A percentile compares a stretch with the other conserved stretches of the same genome.
Evolutionary conservation across 495 filamentous ascomycete genomes (phyloP).

Genomic region (Aspergillus incahuasiensis): DNA sequence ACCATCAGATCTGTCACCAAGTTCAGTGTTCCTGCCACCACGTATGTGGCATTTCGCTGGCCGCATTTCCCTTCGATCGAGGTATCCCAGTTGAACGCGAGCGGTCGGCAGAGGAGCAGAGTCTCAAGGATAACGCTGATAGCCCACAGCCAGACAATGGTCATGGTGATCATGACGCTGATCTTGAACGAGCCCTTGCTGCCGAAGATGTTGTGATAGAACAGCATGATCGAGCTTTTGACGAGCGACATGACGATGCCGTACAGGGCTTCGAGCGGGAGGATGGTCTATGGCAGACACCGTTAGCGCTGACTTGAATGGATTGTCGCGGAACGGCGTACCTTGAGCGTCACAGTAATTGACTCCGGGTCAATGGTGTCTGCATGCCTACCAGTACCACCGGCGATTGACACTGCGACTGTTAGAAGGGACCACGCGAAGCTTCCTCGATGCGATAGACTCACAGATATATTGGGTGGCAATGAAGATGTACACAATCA

Average conservation of each 20-base stretch:
- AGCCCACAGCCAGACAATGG: constrained; percentile 15
- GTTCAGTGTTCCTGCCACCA: constrained; percentile 43
- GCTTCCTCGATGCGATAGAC: too few relatives aligned
- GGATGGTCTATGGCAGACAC: background rate
- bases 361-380: background rate
- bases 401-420: background rate
- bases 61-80: constrained; percentile 44
- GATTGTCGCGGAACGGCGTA: background rate
- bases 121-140: constrained; percentile 13
- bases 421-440: too few relatives aligned
- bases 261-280: constrained; percentile 10
- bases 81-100: constrained; percentile 46
- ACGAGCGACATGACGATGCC: constrained; percentile 12
- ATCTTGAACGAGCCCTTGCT: constrained; percentile 14
- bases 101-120: constrained; percentile 36
- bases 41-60: constrained; percentile 42
- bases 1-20: constrained; percentile 49
- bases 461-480: too few relatives aligned
- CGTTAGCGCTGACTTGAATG: background rate
- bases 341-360: background rate
- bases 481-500: background rate
- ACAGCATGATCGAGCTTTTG: constrained; percentile 18
- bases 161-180: background rate
- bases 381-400: background rate
- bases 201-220: constrained; percentile 18